Evolutionary conservation across 2,329 filamentous ascomycete genomes (phyloP).

Genomic region (Aspergillus viridinutans): DNA sequence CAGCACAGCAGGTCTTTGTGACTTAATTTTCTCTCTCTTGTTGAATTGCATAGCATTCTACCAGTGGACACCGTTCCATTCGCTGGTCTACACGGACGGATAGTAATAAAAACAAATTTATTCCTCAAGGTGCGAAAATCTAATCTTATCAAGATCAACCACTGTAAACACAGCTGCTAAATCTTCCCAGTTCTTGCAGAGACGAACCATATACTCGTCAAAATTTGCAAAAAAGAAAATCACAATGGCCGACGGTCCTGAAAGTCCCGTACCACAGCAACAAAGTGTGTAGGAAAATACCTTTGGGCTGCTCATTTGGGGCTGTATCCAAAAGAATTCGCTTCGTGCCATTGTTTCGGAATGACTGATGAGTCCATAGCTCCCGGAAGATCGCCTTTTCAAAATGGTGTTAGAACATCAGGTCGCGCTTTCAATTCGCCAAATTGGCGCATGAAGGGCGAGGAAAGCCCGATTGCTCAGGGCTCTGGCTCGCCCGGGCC

Average conservation of each 20-base stretch:
- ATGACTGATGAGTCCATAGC: constrained; percentile 23
- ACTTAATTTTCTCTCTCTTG: background rate
- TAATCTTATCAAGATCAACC: background rate
- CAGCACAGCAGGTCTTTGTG: background rate
- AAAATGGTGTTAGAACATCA: constrained; percentile 32
- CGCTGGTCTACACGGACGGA: background rate
- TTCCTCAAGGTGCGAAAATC: background rate
- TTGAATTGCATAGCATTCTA: background rate
- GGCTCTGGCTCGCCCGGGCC: constrained; percentile 24
- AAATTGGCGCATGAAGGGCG: constrained; percentile 41
- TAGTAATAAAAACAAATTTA: background rate
- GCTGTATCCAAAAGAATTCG: constrained; percentile 10
- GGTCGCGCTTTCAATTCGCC: constrained; percentile 37
- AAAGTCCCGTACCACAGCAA: constrained; percentile 26
- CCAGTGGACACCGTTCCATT: background rate
- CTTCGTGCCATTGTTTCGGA: background rate
- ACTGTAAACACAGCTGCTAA: background rate
- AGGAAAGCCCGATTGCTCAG: constrained; percentile 30
- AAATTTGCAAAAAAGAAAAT: background rate
- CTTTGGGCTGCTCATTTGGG: constrained; percentile 14
- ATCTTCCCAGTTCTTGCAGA: background rate
- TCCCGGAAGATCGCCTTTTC: constrained; percentile 26
- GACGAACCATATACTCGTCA: background rate
- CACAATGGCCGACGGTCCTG: constrained; percentile 29
- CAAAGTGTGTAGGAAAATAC: constrained; percentile 28